Base-by-base conservation (phyloP, 2,329 filamentous ascomycete genomes). In the Epichloe uncinata region DNA sequence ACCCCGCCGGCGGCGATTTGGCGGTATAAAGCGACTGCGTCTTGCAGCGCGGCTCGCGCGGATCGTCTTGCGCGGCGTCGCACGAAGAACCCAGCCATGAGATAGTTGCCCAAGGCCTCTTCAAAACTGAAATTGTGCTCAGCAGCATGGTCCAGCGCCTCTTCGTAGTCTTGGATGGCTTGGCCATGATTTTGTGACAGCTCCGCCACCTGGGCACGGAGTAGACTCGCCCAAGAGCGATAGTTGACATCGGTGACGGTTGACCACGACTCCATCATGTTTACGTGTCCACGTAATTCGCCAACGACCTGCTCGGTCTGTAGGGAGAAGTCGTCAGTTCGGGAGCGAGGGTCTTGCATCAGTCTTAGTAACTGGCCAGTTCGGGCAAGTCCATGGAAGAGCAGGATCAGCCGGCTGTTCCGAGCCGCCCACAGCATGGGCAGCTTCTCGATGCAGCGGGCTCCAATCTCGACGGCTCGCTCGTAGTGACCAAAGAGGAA, bases 71-170 rank as follows among this genome's bases (percentile, higher is more conserved):
- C 81, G 12, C 77, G 75, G 53, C 76, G 73, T 13, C 85, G 73
- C 48, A 86, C 71, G 53, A 88, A 79, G 60, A 81, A 82, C 9
- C 83, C 83, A 2, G 81, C 84, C 69, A 89, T 84, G 33, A 89
- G 70, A 60, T 87, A 85, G 59, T 85, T 84, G 15, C 80, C 78
- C 2, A 88, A 70, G 0, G 82, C 85, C 62, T 89, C 84, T 53
- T 90, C 85, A 46, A 88, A 76, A 2, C 75, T 60, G 54, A 85
- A 84, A 42, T 74, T 73, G 56, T 87, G 74, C 50, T 84, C 73
- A 18, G 84, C 73, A 12, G 82, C 78, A 58, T 89, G 85, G 57
- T 90, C 84, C 51, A 89, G 66, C 6, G 82, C 79, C 53, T 78
- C 73, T 61, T 91, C 86, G 58, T 87, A 90, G 42, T 75, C 69